Evolutionary conservation across 345 rosid species (phyloP).

Genomic region (Gossypium turneri): DNA sequence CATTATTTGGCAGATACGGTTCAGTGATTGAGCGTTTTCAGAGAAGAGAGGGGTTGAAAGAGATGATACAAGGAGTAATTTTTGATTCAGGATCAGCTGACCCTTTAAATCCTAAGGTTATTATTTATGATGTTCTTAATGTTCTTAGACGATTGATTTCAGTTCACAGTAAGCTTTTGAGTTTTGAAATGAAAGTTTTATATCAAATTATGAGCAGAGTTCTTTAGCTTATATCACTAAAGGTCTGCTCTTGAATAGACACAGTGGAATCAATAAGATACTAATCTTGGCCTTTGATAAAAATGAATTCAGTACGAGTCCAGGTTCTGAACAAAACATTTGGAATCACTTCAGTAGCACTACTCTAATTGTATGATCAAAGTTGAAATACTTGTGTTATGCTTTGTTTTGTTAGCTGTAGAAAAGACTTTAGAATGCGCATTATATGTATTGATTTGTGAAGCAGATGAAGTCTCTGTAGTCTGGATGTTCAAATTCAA

Average conservation of each 20-base stretch:
- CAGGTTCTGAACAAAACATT: background rate
- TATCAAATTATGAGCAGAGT: background rate
- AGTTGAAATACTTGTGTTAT: no score
- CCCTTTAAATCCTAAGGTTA: constrained; percentile 69
- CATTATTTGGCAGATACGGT: constrained; percentile 55
- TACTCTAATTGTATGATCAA: no score
- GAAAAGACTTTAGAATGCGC: background rate
- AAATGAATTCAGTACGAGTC: background rate
- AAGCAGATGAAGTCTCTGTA: background rate
- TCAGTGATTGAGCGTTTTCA: constrained; percentile 47
- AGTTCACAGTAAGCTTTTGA: no score
- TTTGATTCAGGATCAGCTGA: constrained; percentile 84
- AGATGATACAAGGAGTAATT: constrained; percentile 61
- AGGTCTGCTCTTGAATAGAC: background rate
- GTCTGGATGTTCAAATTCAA: background rate
- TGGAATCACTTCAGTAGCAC: background rate
- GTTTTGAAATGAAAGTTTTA: background rate
- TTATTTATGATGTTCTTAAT: background rate
- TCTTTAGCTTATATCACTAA: background rate
- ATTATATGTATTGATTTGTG: background rate
- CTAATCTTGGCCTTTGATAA: background rate
- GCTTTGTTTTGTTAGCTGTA: background rate
- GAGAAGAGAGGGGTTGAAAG: constrained; percentile 42
- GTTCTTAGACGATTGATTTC: no score
- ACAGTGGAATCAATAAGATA: background rate